phyloP scores from a whole-genome alignment of 2,329 filamentous ascomycete genomes.

The Gaeumannomyces sp. region DNA sequence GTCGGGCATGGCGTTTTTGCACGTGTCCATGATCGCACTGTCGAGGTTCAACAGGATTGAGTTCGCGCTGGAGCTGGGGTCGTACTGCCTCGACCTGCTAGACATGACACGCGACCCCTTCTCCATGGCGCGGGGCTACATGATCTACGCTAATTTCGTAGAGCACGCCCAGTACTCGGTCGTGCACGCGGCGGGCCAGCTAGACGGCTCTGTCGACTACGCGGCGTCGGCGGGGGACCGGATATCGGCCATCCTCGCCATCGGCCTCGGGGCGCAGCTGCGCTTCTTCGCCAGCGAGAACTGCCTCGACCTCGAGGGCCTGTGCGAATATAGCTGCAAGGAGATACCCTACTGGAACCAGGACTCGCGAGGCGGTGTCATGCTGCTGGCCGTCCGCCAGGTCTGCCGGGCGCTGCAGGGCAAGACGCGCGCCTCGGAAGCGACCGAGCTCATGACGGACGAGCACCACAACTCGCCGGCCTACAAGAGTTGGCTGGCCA shows the following conservation, averaged over 20 bases:
- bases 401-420: slow-evolving; percentile 65
- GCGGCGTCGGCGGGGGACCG: slow-evolving; percentile 63
- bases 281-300: slow-evolving; percentile 67
- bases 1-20: slow-evolving; percentile 60
- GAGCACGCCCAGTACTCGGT: slow-evolving; percentile 64
- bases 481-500: slow-evolving; percentile 55
- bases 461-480: slow-evolving; percentile 52
- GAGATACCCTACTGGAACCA: slow-evolving; percentile 67
- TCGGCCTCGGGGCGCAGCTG: slow-evolving; percentile 60
- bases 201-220: slow-evolving; percentile 62
- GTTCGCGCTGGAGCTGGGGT: slow-evolving; percentile 60
- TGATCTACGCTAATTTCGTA: slow-evolving; percentile 62
- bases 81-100: slow-evolving; percentile 57
- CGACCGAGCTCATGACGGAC: slow-evolving; percentile 58
- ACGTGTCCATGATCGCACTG: slow-evolving; percentile 61
- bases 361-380: slow-evolving; percentile 64
- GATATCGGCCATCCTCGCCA: slow-evolving; percentile 64
- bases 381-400: slow-evolving; percentile 62
- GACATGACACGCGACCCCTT: slow-evolving; percentile 57
- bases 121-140: slow-evolving; percentile 61
- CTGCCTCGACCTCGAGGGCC: slow-evolving; percentile 61
- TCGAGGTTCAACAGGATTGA: slow-evolving; percentile 65
- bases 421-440: slow-evolving; percentile 52
- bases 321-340: slow-evolving; percentile 65
- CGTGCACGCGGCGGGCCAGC: slow-evolving; percentile 47